Base-by-base conservation (phyloP, 2,329 filamentous ascomycete species). In the Fusarium nisikadoi region DNA sequence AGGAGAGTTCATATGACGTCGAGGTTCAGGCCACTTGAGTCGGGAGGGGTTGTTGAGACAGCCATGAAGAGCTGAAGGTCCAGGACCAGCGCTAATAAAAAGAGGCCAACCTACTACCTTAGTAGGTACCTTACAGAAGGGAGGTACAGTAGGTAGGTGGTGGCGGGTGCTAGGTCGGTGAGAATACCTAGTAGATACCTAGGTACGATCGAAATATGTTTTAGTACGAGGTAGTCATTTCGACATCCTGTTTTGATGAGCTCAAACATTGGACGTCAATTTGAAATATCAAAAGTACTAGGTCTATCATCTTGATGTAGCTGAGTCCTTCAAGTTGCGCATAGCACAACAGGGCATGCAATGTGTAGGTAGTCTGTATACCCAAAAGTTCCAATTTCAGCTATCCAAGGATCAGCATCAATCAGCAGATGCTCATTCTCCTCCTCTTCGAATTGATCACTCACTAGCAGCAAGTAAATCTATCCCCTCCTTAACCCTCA, bases 1-100 rank as follows among this genome's bases (percentile, higher is more conserved):
- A 63, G 69, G 70, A 71, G 56, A 71, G 53, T 53, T 55, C 27
- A 35, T 47, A 73, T 73, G 70, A 73, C 70, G 70, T 73, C 60
- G 65, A 68, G 42, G 29, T 27, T 49, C 11, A 41, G 31, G 38
- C 58, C 59, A 53, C 33, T 53, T 43, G 13, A 57, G 35, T n/a
- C 50, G 52, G 49, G 46, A 50, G 62, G 62, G 65, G 58, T 54
- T 60, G 62, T 68, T 52, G 47, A 73, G 64, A 74, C 69, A 71
- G 58, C 55, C 57, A 23, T 31, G n/a, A 53, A 29, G 47, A 72
- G 53, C 53, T 60, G 54, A 71, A 68, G 35, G 63, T 33, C 50
- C 27, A 68, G 35, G 63, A 27, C 50, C 27, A 47, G 14, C 43
- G 33, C 63, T 65, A 49, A 46, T 46, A 27, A 14, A 27, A 25